Conservation (phyloP, 441 rosid species). For the Iberis amara region DNA sequence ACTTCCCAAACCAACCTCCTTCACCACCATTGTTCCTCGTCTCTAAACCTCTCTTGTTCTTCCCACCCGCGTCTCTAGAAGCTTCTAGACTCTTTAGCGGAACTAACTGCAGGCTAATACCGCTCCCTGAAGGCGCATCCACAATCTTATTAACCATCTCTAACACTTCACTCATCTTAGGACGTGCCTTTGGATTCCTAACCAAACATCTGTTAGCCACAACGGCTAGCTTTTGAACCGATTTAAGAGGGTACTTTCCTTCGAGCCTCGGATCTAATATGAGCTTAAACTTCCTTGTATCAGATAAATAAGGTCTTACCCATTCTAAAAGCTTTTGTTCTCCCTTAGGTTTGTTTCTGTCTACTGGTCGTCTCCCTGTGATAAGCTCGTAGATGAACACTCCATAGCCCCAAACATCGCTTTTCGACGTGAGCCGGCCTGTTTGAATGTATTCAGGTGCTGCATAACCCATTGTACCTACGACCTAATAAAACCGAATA, state of each 20-base stretch:
- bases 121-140: slow-evolving; percentile 36
- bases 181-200: slow-evolving; percentile 66
- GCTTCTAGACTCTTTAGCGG: slow-evolving; percentile 37
- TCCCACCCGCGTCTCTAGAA: slow-evolving; percentile 25
- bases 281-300: slow-evolving; percentile 45
- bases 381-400: slow-evolving; percentile 89
- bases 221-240: slow-evolving; percentile 60
- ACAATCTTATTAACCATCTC: slow-evolving; percentile 55
- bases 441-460: slow-evolving; percentile 88
- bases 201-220: slow-evolving; percentile 73
- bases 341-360: slow-evolving; percentile 63
- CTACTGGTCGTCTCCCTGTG: slow-evolving; percentile 81
- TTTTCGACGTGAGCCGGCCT: slow-evolving; percentile 81
- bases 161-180: slow-evolving; percentile 90
- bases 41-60: slow-evolving; percentile 37
- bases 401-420: slow-evolving; percentile 90
- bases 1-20: slow-evolving; percentile 36
- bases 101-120: slow-evolving; percentile 32
- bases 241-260: slow-evolving; percentile 43
- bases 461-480: slow-evolving; percentile 94
- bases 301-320: slow-evolving; percentile 71
- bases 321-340: slow-evolving; percentile 90
- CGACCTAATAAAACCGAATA: slow-evolving; percentile 50
- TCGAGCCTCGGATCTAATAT: slow-evolving; percentile 71
- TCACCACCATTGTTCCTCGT: slow-evolving; percentile 27